These are phyloP conservation scores for Cladosporium sp. DNA, from an alignment of 2,329 filamentous ascomycete genomes.

Conservation along the genomic window DNA sequence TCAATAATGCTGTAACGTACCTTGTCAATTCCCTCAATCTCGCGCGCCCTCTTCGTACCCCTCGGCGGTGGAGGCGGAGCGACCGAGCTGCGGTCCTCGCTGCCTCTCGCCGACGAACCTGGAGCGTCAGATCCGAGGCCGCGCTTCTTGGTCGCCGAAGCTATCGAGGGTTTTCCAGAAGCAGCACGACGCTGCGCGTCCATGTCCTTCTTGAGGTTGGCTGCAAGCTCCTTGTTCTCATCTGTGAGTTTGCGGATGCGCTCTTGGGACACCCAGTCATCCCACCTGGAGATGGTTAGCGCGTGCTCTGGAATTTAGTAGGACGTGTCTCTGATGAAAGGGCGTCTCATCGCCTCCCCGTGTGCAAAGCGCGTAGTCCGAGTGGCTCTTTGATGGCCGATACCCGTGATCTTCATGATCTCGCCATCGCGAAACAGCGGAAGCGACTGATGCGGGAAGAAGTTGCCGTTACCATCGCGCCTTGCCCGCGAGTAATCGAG, in stretches of 20 bases:
- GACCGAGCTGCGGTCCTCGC: constrained; percentile 69
- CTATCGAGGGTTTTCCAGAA: constrained; percentile 37
- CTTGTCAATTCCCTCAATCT: constrained; percentile 73
- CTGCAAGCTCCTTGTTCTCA: constrained; percentile 87
- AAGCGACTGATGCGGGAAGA: not conserved
- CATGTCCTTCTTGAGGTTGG: constrained; percentile 66
- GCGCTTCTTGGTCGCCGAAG: constrained; percentile 51
- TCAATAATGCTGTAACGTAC: constrained; percentile 41
- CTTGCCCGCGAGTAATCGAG: not conserved
- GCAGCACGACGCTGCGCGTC: constrained; percentile 53
- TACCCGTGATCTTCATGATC: not conserved
- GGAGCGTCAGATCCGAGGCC: constrained; percentile 51
- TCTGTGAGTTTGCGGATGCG: constrained; percentile 91
- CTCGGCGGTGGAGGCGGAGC: constrained; percentile 54
- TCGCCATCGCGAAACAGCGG: not conserved
- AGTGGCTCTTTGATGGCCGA: not conserved
- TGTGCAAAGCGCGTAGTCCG: not conserved
- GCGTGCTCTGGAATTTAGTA: not conserved
- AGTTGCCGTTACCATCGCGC: not conserved
- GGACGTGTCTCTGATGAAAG: not conserved
- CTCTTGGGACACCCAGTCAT: constrained; percentile 95
- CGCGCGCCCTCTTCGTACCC: constrained; percentile 69
- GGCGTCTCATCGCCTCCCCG: not conserved
- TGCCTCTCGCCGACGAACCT: constrained; percentile 57
- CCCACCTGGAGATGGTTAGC: constrained; percentile 60